Base-by-base conservation (phyloP, 1,284 basidiomycete species). In the Peniophora sp. region DNA sequence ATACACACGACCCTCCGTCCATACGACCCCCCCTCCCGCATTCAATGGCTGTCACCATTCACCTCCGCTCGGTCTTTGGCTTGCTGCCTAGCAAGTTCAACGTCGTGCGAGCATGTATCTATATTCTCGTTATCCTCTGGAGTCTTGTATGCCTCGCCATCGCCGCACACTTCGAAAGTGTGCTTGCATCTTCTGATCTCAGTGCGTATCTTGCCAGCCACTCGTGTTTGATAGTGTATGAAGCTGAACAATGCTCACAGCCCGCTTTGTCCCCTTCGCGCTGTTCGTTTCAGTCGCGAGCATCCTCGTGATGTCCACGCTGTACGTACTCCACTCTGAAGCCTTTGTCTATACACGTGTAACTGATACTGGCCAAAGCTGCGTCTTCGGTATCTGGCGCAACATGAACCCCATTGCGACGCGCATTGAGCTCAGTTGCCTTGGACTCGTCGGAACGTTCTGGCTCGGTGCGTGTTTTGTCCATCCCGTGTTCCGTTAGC, bases 201-300 rank as follows among this genome's bases (percentile, higher is more conserved):
- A 89, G 86, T 89, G 65, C 66, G 85, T 70, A 36, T 39, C n/a
- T 44, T 32, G 34, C 23, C 36, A 17, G 53, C 16, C 36, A 23
- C 44, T 27, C 38, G 38, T 16, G 6, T n/a, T 34, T 9, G 12
- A 14, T 11, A 23, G 32, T 11, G 10, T 25, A n/a, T 25, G 34
- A 14, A 35, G 48, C 48, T 16, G 48, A 54, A 53, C 43, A 55
- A 34, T 23, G 19, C 23, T 45, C 52, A 34, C 60, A 90, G 88
- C 87, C 69, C 85, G 81, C 71, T 91, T 90, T 63, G 81, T 91
- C 46, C 88, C 88, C 17, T 87, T 89, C 59, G 82, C 87, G 52
- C 78, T 90, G 61, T 90, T 90, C 58, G 85, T 89, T 43, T 86
- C 82, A 59, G 71, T 72, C 43, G 77, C 75, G 39, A 87, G 82